Percentiles rank a stretch among this genome's conserved stretches.
Conservation (phyloP, 2,329 filamentous ascomycete species). For the Penicillium crustosum region DNA sequence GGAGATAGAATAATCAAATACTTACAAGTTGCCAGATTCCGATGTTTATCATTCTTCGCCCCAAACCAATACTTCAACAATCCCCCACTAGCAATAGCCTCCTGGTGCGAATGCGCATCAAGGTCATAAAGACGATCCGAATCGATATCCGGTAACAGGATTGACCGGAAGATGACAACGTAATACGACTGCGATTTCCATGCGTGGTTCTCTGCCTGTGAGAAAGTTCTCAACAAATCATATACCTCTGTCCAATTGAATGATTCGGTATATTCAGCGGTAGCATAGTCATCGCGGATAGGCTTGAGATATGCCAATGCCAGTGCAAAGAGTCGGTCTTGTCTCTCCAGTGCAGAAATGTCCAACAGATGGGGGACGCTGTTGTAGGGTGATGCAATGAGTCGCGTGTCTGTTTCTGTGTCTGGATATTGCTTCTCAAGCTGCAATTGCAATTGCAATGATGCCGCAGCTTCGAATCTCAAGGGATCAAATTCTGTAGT, state of each 20-base stretch:
- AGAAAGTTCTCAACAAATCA: conserved; percentile 56
- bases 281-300: conserved; percentile 71
- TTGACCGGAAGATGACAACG: conserved; percentile 79
- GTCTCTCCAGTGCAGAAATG: conserved; percentile 62
- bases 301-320: conserved; percentile 66
- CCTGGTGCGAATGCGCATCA: conserved; percentile 75
- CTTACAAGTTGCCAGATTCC: conserved; percentile 79
- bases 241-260: conserved; percentile 77
- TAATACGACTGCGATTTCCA: conserved; percentile 72
- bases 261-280: conserved; percentile 66
- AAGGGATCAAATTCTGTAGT: conserved; percentile 36
- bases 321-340: conserved; percentile 68
- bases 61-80: conserved; percentile 96
- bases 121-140: conserved; percentile 67
- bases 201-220: conserved; percentile 45
- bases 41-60: conserved; percentile 63
- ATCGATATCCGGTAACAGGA: conserved; percentile 66
- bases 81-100: conserved; percentile 76
- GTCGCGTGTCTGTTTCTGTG: conserved; percentile 29
- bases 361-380: conserved; percentile 70
- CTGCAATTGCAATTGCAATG: conserved; percentile 30
- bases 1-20: conserved; percentile 7
- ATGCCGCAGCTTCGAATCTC: conserved; percentile 37
- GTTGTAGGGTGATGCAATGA: conserved; percentile 76
- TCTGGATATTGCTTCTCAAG: background rate